Evolutionary conservation across 1,284 basidiomycete genomes (phyloP).

Genomic region (Melampsora americana): DNA sequence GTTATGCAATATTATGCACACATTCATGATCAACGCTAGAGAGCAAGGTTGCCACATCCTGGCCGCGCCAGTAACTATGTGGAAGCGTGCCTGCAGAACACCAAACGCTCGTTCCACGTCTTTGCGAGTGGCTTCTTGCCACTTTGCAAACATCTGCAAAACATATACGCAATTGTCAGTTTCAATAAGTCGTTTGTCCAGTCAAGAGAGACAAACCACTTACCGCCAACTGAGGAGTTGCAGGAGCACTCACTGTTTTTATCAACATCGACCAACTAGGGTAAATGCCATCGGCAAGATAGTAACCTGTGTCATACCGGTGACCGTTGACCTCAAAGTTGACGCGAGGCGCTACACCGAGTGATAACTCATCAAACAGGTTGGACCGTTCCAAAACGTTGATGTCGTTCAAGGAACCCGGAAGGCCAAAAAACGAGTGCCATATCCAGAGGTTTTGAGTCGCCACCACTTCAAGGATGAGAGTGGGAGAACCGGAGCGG

Average conservation of each 20-base stretch:
- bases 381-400: slow-evolving; percentile 2
- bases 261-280: slow-evolving; percentile 2
- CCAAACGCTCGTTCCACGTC: background rate
- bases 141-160: background rate
- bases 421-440: background rate
- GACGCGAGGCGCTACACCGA: background rate
- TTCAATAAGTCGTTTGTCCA: no score
- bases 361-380: background rate
- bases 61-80: background rate
- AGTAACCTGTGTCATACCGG: background rate
- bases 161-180: background rate
- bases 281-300: slow-evolving; percentile 11
- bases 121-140: background rate
- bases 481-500: background rate
- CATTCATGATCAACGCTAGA: background rate
- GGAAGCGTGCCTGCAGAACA: background rate
- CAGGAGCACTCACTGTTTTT: background rate
- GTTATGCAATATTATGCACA: background rate
- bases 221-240: no score
- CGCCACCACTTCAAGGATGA: slow-evolving; percentile 12
- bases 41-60: background rate
- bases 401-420: background rate
- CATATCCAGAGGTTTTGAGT: slow-evolving; percentile 4
- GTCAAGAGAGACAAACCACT: no score
- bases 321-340: slow-evolving; percentile 13